phyloP scores from a whole-genome alignment of 345 rosid species.

The Citrus trifoliata region DNA sequence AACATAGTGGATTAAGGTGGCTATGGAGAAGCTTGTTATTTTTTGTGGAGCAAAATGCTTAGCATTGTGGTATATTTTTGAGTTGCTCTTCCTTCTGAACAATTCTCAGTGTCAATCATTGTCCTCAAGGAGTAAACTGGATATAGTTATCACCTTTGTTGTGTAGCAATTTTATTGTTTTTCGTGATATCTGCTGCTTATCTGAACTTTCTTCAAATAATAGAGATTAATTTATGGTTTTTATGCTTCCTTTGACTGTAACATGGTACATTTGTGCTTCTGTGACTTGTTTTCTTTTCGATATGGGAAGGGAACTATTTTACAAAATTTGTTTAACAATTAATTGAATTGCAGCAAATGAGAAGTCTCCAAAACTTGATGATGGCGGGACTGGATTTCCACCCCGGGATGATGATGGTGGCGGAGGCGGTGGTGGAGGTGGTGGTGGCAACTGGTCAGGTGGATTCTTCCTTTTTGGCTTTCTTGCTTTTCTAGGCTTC shows the following conservation, averaged over 20 bases:
- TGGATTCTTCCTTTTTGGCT: slow-evolving; percentile 86
- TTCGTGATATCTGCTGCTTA: neutral
- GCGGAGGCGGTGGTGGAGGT: slow-evolving; percentile 90
- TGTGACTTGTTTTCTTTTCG: no score
- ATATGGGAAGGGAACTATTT: neutral
- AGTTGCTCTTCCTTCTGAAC: neutral
- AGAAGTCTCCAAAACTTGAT: slow-evolving; percentile 73
- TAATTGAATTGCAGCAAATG: slow-evolving; percentile 38
- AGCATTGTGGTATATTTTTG: neutral
- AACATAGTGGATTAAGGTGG: neutral
- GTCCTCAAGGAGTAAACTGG: neutral
- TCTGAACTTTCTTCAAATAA: neutral
- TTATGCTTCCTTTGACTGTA: neutral
- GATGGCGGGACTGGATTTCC: slow-evolving; percentile 84
- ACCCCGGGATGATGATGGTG: slow-evolving; percentile 70
- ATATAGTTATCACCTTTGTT: neutral
- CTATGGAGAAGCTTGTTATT: neutral
- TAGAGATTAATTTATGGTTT: neutral
- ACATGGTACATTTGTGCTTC: neutral
- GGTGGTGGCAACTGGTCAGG: slow-evolving; percentile 94
- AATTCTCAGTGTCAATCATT: neutral
- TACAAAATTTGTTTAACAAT: neutral
- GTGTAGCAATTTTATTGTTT: neutral
- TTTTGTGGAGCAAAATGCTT: neutral
- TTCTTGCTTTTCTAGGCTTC: slow-evolving; percentile 79